Evolutionary conservation across 345 rosid genomes (phyloP).

Genomic region (Eucalyptus sp.): DNA sequence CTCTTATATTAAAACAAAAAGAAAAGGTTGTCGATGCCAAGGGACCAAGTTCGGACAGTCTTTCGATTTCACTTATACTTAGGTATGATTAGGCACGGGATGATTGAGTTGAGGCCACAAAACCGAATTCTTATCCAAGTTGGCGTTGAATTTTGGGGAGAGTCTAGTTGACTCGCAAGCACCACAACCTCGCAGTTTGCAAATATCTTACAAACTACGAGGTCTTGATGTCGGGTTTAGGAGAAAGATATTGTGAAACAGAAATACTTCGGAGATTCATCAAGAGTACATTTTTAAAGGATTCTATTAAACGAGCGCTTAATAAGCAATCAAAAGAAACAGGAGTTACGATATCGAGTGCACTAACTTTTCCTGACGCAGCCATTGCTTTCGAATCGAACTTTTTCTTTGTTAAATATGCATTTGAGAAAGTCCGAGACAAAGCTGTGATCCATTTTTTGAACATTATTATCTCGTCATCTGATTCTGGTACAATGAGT

Average conservation of each 20-base stretch:
- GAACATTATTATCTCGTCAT: background rate
- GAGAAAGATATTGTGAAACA: background rate
- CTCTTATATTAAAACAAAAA: background rate
- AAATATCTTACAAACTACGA: background rate
- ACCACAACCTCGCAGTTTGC: background rate
- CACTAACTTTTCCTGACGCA: background rate
- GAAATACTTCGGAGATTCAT: background rate
- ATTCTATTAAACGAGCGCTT: background rate
- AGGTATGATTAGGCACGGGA: background rate
- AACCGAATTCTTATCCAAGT: background rate
- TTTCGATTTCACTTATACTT: background rate
- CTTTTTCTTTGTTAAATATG: background rate
- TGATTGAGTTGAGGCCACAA: background rate
- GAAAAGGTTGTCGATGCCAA: background rate
- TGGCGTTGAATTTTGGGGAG: background rate
- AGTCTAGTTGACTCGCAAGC: background rate
- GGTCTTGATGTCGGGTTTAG: background rate
- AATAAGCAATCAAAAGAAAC: background rate
- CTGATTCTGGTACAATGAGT: background rate
- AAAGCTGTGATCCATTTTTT: background rate
- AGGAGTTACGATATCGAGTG: rapidly evolving
- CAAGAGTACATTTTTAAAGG: background rate
- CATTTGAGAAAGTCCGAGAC: background rate
- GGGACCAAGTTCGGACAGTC: background rate
- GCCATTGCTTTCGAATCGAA: background rate